Evolutionary conservation across 169 alveolate genomes (phyloP), one percentile per base, ranked within the genome.

Genomic region (Plasmodium malariae): DNA sequence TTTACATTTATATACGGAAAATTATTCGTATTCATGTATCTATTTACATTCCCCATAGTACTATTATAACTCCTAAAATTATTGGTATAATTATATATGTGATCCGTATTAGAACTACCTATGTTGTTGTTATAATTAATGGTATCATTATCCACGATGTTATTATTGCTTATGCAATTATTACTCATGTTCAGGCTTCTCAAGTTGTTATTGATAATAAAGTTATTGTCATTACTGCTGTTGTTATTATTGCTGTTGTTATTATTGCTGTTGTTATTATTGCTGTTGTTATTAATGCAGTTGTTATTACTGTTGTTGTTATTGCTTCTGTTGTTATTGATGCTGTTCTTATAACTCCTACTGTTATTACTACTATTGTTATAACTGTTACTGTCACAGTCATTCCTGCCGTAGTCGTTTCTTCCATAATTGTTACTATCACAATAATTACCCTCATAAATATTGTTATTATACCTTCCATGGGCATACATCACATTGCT

Each of bases 331-430:
- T 49, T 0, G 6, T 17, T 49, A 17, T 6, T 65, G 9, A 12
- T 65, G 32, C 5, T 65, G 32, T 65, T 40, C 14, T 14, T 40
- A 6, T 28, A 34, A 62, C 45, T 30, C 40, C 28, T 37, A 19
- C 34, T 65, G 36, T 51, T 63, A 67, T 80, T 30, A 62, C 60
- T 36, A 62, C 37, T 49, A 19, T 74, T 21, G 3, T 34, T 57
- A 26, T 17, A 43, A 5, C 0, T 21, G 12, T 9, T 45, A 70
- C 32, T 40, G 34, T 30, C 14, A n/a, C 40, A 12, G n/a, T n/a
- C n/a, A 55, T 36, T 34, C 6, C 59, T 48, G n/a, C 24, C 28
- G 24, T 37, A 32, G 26, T 37, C 48, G 32, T 43, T 59, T 14
- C 17, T 30, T 21, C 68, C 48, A 34, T 19, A 21, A 0, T 24